These are phyloP conservation scores for Austroboletus niveus DNA, from an alignment of 1,284 basidiomycete species.

Conservation along the genomic window DNA sequence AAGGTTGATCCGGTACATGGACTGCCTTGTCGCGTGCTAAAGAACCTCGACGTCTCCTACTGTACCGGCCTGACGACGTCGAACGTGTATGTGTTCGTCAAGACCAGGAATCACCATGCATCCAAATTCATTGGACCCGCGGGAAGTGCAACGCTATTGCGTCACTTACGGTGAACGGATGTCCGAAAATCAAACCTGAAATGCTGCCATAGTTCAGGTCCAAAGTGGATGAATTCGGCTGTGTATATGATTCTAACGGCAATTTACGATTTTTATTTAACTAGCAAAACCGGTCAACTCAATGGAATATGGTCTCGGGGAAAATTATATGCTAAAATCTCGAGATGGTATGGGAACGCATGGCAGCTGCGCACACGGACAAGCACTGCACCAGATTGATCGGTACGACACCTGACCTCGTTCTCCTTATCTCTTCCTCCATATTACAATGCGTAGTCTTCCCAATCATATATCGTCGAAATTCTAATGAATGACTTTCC, in stretches of 20 bases:
- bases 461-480: no score
- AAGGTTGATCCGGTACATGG: neutral
- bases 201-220: slow-evolving; percentile 60
- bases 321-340: no score
- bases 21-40: slow-evolving; percentile 51
- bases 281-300: no score
- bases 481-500: no score
- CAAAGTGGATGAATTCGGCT: slow-evolving; percentile 53
- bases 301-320: no score
- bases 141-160: slow-evolving; percentile 32
- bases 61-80: slow-evolving; percentile 54
- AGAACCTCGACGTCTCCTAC: slow-evolving; percentile 52
- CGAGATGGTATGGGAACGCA: no score
- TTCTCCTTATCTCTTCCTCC: no score
- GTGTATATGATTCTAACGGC: slow-evolving; percentile 41
- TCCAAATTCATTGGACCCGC: slow-evolving; percentile 1
- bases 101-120: slow-evolving; percentile 35
- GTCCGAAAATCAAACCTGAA: slow-evolving; percentile 50
- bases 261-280: no score
- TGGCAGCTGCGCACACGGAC: no score
- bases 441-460: no score
- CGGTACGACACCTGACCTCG: no score
- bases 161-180: slow-evolving; percentile 53
- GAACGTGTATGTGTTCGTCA: slow-evolving; percentile 54
- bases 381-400: no score